Percentiles rank a stretch among this genome's conserved stretches.
Evolutionary conservation across 495 filamentous ascomycete genomes (phyloP).

Genomic region (Hyaloscypha bicolor): DNA sequence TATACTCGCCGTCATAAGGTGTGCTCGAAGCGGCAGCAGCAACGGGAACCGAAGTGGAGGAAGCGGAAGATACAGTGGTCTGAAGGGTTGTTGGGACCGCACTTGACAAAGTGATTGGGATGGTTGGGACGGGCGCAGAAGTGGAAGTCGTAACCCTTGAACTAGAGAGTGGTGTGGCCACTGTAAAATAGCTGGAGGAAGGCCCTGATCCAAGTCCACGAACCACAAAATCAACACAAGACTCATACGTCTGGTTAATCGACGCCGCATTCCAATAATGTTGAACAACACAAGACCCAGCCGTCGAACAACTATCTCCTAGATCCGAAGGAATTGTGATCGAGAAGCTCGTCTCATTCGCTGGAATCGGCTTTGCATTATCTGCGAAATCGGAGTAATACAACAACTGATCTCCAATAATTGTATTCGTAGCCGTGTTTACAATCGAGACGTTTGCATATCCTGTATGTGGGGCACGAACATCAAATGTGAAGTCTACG

Average conservation of each 20-base stretch:
- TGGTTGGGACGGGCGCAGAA: background rate
- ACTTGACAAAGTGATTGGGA: no score
- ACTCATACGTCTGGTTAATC: constrained; percentile 73
- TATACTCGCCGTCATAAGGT: no score
- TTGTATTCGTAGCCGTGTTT: constrained; percentile 59
- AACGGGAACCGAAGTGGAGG: no score
- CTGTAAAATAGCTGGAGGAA: constrained; percentile 11
- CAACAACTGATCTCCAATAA: constrained; percentile 58
- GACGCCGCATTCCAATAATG: constrained; percentile 70
- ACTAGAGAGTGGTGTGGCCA: no score
- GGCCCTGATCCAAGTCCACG: constrained; percentile 28
- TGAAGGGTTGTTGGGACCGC: no score
- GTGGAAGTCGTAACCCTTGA: constrained; percentile 20
- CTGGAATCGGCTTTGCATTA: constrained; percentile 50
- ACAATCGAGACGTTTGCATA: constrained; percentile 72
- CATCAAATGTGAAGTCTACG: constrained; percentile 39
- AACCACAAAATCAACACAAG: constrained; percentile 70
- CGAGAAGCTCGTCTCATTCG: constrained; percentile 62
- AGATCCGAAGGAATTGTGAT: constrained; percentile 64
- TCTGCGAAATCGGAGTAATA: constrained; percentile 59
- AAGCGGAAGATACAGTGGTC: no score
- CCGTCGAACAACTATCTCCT: constrained; percentile 57
- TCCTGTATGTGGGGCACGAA: constrained; percentile 66
- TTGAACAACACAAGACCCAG: constrained; percentile 69
- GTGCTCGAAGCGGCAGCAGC: no score